These are phyloP conservation scores for Phaeosphaeriaceae sp. DNA, from an alignment of 2,329 filamentous ascomycete genomes.

Conservation along the genomic window DNA sequence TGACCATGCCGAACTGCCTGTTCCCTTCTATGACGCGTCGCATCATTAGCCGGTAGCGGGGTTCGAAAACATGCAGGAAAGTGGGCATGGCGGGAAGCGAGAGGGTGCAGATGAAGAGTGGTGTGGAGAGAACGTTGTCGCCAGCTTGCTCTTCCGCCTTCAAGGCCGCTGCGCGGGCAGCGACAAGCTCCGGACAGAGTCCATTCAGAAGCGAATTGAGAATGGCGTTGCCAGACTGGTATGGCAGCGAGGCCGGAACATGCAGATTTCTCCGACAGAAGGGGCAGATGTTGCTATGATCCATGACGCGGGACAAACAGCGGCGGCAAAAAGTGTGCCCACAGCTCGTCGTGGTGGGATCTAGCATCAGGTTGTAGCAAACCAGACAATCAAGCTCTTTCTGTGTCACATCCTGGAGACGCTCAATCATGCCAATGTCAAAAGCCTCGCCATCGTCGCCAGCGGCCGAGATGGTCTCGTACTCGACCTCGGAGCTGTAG, in stretches of 20 bases:
- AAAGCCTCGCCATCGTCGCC: slow-evolving; percentile 48
- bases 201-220: slow-evolving; percentile 68
- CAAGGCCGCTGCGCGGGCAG: slow-evolving; percentile 63
- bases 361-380: slow-evolving; percentile 81
- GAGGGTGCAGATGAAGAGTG: slow-evolving; percentile 80
- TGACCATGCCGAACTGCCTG: slow-evolving; percentile 84
- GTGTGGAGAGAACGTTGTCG: slow-evolving; percentile 64
- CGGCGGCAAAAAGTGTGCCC: slow-evolving; percentile 88
- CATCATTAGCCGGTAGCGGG: slow-evolving; percentile 91
- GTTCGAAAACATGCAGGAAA: slow-evolving; percentile 90
- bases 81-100: slow-evolving; percentile 83
- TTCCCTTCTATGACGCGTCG: slow-evolving; percentile 76
- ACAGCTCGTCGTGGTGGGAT: slow-evolving; percentile 83
- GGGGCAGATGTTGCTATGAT: slow-evolving; percentile 80
- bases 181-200: slow-evolving; percentile 72
- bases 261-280: slow-evolving; percentile 74
- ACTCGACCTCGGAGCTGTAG: slow-evolving; percentile 64
- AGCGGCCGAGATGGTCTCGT: slow-evolving; percentile 48
- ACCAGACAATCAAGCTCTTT: slow-evolving; percentile 86
- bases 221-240: slow-evolving; percentile 66
- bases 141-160: slow-evolving; percentile 65
- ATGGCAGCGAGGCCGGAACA: slow-evolving; percentile 57
- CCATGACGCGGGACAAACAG: slow-evolving; percentile 77
- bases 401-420: slow-evolving; percentile 67
- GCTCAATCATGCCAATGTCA: slow-evolving; percentile 61